Evolutionary conservation across 176 grass and related monocot species (phyloP).

Genomic region (Microstegium vimineum): DNA sequence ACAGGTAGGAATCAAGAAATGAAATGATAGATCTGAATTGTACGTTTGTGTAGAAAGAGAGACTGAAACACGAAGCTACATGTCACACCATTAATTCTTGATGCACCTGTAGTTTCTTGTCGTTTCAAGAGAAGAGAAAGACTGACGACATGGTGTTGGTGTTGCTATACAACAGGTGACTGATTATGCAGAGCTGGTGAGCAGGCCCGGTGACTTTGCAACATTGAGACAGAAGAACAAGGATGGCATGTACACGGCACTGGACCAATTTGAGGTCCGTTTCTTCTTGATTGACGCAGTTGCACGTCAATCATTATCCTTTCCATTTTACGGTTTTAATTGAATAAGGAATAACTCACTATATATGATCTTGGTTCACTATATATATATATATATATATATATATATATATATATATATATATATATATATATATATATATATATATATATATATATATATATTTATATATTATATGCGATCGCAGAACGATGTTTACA

Average conservation of each 20-base stretch:
- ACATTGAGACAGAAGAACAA: conserved; percentile 66
- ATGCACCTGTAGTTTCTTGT: neutral
- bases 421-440: no score
- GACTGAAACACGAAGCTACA: neutral
- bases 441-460: no score
- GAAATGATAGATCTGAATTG: neutral
- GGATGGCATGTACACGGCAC: conserved; percentile 61
- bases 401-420: no score
- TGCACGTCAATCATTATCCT: neutral
- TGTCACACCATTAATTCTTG: neutral
- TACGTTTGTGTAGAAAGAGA: neutral
- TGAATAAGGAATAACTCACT: no score
- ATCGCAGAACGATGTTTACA: conserved; percentile 55
- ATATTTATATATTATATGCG: no score
- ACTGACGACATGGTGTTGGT: neutral
- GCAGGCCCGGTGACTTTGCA: conserved; percentile 60
- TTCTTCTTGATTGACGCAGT: neutral
- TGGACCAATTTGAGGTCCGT: conserved; percentile 65
- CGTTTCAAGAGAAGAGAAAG: neutral
- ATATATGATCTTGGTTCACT: no score
- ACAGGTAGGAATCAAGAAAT: conserved; percentile 31
- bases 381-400: no score
- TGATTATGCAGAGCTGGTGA: conserved; percentile 53
- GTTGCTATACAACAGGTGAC: no score
- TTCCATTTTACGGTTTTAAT: neutral